Base-by-base conservation (phyloP, 164 flowering plant genomes). In the Chimonanthus salicifolius region DNA sequence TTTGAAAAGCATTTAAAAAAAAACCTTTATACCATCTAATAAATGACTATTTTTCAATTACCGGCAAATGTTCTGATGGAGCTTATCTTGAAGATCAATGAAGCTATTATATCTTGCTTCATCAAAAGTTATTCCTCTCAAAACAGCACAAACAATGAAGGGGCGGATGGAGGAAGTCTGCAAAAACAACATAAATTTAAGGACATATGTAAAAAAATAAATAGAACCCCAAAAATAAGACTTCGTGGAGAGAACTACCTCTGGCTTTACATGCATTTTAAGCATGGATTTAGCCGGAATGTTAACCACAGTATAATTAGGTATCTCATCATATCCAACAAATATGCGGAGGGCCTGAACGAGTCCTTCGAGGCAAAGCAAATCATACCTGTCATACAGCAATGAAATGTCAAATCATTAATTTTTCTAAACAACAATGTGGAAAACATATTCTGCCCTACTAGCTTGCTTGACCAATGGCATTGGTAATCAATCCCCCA, bases 41-140 rank as follows among this genome's bases (percentile, higher is more conserved):
- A 33, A 33, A 33, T 33, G 33, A 33, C 33, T 33, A 33, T 33
- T 33, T 33, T 33, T 33, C 0, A 1, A 2, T 58, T 88, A 93
- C 99, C 99, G 74, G 82, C 99, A 96, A 3, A 96, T 92, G 78
- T 96, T 96, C 76, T 96, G 99, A 74, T 96, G 99, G 67, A 96
- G 93, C 86, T 85, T 88, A 71, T 96, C 99, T 84, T 96, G 99
- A 47, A 96, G 94, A 80, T 96, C 99, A 79, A 96, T 96, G 75
- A 96, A 96, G 81, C 99, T 96, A 77, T 91, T 91, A 76, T 90
- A 96, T 73, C 84, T 85, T 3, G 88, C 89, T 80, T 92, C 92
- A 80, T 92, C 87, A 77, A 96, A 96, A 48, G 85, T 87, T 44
- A 92, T 64, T 49, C 90, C 97, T 82, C 97, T 88, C 70, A 96